Percentiles rank a stretch among this genome's conserved stretches.
phyloP scores from a whole-genome alignment of 805 yeast genomes.

The Teunomyces pallodes region DNA sequence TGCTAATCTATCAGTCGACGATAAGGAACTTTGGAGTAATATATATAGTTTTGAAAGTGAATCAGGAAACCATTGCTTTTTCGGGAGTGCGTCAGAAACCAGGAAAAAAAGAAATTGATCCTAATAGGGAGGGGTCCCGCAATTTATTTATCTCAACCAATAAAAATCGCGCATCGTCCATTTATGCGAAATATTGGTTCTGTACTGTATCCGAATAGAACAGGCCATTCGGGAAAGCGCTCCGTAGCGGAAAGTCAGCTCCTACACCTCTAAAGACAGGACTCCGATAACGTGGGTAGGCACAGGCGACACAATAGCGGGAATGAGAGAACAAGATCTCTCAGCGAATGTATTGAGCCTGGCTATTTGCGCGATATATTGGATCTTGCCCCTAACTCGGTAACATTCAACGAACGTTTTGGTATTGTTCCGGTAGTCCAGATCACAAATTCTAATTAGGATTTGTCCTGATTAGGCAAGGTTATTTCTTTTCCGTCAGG shows the following conservation, averaged over 20 bases:
- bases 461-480: conserved; percentile 1
- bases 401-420: too few species aligned
- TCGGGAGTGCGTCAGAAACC: not conserved
- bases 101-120: not conserved
- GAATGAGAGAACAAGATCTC: too few species aligned
- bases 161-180: not conserved
- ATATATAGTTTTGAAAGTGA: not conserved
- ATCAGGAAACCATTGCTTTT: conserved; percentile 4
- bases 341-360: too few species aligned
- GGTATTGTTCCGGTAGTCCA: not conserved
- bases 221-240: not conserved
- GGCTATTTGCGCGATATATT: too few species aligned
- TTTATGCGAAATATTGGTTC: not conserved
- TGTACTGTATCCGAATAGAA: not conserved
- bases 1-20: not conserved
- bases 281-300: not conserved
- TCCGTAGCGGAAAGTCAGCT: conserved; percentile 1
- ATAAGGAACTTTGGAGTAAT: not conserved
- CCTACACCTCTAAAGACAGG: not conserved
- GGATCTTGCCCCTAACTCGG: too few species aligned
- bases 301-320: not conserved
- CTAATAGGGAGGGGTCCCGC: not conserved
- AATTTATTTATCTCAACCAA: not conserved
- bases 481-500: not conserved
- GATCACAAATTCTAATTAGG: not conserved